Percentiles rank a stretch among this genome's conserved stretches.
phyloP scores from a whole-genome alignment of 2,329 filamentous ascomycete species.

The Talaromyces pinophilus region DNA sequence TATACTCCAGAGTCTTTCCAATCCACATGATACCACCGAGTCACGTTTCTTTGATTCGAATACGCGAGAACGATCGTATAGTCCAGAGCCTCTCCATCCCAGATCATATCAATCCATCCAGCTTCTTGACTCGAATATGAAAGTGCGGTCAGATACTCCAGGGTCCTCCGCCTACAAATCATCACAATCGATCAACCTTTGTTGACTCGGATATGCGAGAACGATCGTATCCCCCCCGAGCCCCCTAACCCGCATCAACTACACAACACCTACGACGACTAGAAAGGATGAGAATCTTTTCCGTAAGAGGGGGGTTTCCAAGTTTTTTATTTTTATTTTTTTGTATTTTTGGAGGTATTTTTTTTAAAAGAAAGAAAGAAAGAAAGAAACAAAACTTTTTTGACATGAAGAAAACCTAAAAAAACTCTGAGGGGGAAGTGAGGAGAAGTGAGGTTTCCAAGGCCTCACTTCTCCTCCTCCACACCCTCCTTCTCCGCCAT shows the following conservation, averaged over 20 bases:
- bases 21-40: background rate
- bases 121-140: too few species aligned
- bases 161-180: too few species aligned
- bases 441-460: constrained; percentile 1
- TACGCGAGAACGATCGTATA: too few species aligned
- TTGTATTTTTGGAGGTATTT: background rate
- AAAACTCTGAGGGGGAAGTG: background rate
- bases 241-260: background rate
- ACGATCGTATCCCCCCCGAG: background rate
- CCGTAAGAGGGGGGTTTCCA: background rate
- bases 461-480: background rate
- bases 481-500: constrained; percentile 9
- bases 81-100: too few species aligned
- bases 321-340: background rate
- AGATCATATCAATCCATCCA: too few species aligned
- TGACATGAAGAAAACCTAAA: background rate
- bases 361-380: background rate
- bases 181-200: background rate
- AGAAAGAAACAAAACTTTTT: background rate
- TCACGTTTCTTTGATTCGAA: too few species aligned
- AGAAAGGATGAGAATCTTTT: background rate
- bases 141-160: too few species aligned
- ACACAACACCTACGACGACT: background rate
- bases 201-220: background rate
- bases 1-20: background rate